A percentile compares a stretch with the other conserved stretches of the same genome.
phyloP scores from a whole-genome alignment of 306 rosid species.

The Psophocarpus tetragonolobus region DNA sequence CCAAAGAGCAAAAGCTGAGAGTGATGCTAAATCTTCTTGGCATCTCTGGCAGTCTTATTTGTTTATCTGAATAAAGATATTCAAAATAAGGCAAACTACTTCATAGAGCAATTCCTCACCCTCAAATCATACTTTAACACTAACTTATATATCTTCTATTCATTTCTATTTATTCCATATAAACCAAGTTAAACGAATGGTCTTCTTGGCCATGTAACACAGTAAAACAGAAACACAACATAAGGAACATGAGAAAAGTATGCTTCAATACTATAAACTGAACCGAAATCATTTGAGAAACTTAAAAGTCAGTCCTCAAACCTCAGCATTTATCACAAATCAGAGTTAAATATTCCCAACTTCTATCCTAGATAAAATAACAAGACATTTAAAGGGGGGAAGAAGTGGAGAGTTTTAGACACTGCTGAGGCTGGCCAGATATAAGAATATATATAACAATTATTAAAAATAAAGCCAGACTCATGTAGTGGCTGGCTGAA shows the following conservation, averaged over 20 bases:
- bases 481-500: background rate
- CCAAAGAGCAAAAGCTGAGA: background rate
- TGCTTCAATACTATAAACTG: constrained; percentile 14
- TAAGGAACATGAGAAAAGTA: constrained; percentile 1
- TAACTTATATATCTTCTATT: background rate
- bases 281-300: background rate
- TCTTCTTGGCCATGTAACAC: background rate
- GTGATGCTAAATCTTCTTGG: background rate
- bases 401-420: background rate
- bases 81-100: background rate
- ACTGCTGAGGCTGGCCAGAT: background rate
- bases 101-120: background rate
- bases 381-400: background rate
- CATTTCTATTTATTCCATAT: constrained; percentile 16
- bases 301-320: constrained; percentile 1
- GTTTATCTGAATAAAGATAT: background rate
- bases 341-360: constrained; percentile 1
- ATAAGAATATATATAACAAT: background rate
- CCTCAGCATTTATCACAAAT: background rate
- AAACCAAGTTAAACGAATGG: background rate
- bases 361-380: background rate
- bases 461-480: background rate
- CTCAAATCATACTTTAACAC: background rate
- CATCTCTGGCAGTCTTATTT: background rate
- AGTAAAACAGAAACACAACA: constrained; percentile 3